phyloP scores from a whole-genome alignment of 495 filamentous ascomycete species.

The Hypoxylon cercidicola region DNA sequence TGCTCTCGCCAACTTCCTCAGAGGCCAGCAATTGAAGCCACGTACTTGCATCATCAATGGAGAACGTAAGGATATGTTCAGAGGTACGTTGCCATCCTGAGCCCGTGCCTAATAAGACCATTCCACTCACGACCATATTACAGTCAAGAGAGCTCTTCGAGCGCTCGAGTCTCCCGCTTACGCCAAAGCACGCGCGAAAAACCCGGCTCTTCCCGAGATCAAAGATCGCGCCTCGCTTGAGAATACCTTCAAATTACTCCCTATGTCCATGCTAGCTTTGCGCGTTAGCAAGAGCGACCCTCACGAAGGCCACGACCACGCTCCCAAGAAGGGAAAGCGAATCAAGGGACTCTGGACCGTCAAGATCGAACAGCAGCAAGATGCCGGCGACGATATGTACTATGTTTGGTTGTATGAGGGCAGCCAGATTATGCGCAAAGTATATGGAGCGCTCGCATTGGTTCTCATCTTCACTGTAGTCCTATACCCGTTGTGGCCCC shows the following conservation, averaged over 20 bases:
- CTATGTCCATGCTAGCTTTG: conserved; percentile 92
- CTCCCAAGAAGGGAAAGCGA: conserved; percentile 80
- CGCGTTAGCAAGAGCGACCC: conserved; percentile 86
- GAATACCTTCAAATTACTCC: conserved; percentile 94
- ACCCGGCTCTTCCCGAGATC: conserved; percentile 86
- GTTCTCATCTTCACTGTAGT: conserved; percentile 85
- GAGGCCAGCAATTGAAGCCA: conserved; percentile 84
- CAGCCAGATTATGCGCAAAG: conserved; percentile 89
- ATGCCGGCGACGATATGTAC: conserved; percentile 87
- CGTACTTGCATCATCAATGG: conserved; percentile 94
- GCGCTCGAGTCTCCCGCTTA: conserved; percentile 92
- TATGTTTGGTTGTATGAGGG: conserved; percentile 98
- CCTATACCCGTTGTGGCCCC: conserved; percentile 96
- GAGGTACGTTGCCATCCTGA: conserved; percentile 64
- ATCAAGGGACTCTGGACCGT: conserved; percentile 97
- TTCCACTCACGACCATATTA: conserved; percentile 18
- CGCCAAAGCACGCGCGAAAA: conserved; percentile 85
- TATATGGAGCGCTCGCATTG: conserved; percentile 86
- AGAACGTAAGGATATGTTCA: conserved; percentile 98
- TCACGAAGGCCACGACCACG: conserved; percentile 75
- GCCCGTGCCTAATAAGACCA: neutral
- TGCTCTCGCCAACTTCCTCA: conserved; percentile 89
- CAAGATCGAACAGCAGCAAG: conserved; percentile 95
- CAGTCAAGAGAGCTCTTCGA: conserved; percentile 96
- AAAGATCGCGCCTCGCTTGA: conserved; percentile 86